phyloP scores from a whole-genome alignment of 2,329 filamentous ascomycete genomes.

The Colletotrichum tamarilloi region DNA sequence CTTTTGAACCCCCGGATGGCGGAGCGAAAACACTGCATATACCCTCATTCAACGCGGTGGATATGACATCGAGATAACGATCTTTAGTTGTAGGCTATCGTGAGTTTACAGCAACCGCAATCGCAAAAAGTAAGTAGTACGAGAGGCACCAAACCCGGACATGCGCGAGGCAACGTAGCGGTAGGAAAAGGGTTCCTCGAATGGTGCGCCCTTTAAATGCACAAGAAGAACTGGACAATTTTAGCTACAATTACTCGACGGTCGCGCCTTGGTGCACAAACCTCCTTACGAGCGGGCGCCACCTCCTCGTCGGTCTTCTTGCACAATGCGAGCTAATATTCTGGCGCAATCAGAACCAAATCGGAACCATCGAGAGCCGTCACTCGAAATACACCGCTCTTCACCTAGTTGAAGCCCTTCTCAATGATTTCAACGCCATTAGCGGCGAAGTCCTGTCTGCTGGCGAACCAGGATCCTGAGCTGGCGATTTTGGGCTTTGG shows the following conservation, averaged over 20 bases:
- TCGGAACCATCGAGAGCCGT: conserved; percentile 28
- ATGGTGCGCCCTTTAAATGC: conserved; percentile 22
- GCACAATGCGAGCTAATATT: conserved; percentile 23
- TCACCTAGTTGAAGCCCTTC: conserved; percentile 15
- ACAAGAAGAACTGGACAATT: conserved; percentile 20
- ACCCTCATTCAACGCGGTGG: conserved; percentile 19
- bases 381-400: conserved; percentile 24
- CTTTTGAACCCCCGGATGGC: not conserved
- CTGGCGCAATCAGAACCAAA: conserved; percentile 19
- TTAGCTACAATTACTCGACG: not conserved
- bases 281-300: conserved; percentile 21
- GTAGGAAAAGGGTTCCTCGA: conserved; percentile 25
- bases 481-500: conserved; percentile 20
- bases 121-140: fast-evolving
- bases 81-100: not conserved
- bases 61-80: conserved; percentile 24
- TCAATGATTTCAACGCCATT: conserved; percentile 32
- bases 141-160: conserved; percentile 20
- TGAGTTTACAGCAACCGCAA: not conserved
- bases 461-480: conserved; percentile 25
- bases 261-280: not conserved
- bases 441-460: conserved; percentile 16
- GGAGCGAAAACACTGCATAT: not conserved
- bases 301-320: conserved; percentile 32
- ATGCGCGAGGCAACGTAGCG: conserved; percentile 22